A percentile compares a stretch with the other conserved stretches of the same genome.
These are phyloP conservation scores for Sporothrix schenckii DNA, from an alignment of 2,329 filamentous ascomycete genomes.

Conservation along the genomic window DNA sequence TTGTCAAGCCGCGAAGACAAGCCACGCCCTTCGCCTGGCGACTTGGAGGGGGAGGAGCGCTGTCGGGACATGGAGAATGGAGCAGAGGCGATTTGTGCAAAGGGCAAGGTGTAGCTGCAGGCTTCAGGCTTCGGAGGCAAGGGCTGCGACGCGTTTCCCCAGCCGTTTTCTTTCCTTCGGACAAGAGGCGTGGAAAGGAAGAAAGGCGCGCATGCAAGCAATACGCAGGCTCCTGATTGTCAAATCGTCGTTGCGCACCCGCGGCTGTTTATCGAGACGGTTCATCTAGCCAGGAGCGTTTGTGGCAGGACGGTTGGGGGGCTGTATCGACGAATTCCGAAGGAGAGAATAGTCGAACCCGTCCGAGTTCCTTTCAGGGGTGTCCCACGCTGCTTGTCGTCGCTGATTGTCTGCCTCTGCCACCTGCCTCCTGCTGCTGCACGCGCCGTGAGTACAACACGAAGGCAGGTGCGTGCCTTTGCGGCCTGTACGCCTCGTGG, in stretches of 20 bases:
- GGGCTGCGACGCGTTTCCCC: not conserved
- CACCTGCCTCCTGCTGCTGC: not conserved
- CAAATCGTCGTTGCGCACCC: not conserved
- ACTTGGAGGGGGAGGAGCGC: conserved; percentile 52
- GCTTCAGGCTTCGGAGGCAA: not conserved
- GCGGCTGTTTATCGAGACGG: not conserved
- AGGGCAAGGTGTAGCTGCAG: conserved; percentile 2
- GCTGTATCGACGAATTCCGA: conserved; percentile 1
- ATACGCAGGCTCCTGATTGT: conserved; percentile 9
- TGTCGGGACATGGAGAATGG: conserved; percentile 59
- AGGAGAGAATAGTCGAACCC: conserved; percentile 2
- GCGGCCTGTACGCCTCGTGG: conserved; percentile 15
- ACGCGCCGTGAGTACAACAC: not conserved
- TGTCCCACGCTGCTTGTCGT: conserved; percentile 8
- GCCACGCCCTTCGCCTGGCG: conserved; percentile 53
- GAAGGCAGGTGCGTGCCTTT: not conserved
- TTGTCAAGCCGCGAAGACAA: conserved; percentile 52
- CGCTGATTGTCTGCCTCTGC: not conserved
- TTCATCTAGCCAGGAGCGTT: conserved; percentile 1
- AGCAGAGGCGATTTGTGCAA: not conserved
- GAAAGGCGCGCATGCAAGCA: conserved; percentile 22
- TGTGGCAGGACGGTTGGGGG: conserved; percentile 11
- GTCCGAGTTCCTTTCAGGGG: conserved; percentile 2
- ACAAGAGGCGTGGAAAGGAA: not conserved
- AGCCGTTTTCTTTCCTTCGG: not conserved